Evolutionary conservation across 2,329 filamentous ascomycete species (phyloP), one percentile per base, ranked within the genome.

Genomic region (Niveomyces coronatus): DNA sequence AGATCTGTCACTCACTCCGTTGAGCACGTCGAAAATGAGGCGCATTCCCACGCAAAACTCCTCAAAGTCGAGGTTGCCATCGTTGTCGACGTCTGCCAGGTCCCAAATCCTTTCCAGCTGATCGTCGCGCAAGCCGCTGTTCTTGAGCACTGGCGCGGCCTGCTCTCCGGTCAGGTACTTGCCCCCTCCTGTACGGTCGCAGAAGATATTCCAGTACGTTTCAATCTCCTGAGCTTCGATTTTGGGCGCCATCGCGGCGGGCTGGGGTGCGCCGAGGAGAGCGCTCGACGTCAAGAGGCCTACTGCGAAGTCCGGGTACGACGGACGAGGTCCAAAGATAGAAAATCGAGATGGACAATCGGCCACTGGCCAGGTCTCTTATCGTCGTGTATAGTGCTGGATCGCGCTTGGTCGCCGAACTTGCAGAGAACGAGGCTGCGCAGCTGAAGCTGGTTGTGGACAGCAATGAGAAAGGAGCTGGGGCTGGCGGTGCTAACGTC

Each of bases 21-120:
- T 98, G 51, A 98, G 79, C 48, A 96, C 68, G 59, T 98, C 91
- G 61, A 96, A 98, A 53, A 96, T 95, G 54, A 98, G 68, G 54
- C 91, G 78, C 91, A 98, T 98, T 27, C 88, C 91, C 42, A 98
- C 91, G 61, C 91, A 98, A 61, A 98, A 98, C 70, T 98, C 91
- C 65, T 98, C 91, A 67, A 98, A 98, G 64, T 98, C 91, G 39
- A 98, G 71, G 62, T 93, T 93, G 46, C 91, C 91, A 66, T 98
- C 91, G 51, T 88, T 88, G 63, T 98, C 91, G 44, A 98, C 86
- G 58, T 98, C 91, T 42, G 91, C 86, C 45, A 98, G 72, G 55
- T 98, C 91, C 91, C 91, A 98, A 45, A 98, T 85, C 51, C 80
- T 76, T 65, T 96, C 91, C n/a, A 98, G 79, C 65, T 98, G 89